These are phyloP conservation scores for Cladorrhinum sp. DNA, from an alignment of 2,329 filamentous ascomycete genomes.

Conservation along the genomic window DNA sequence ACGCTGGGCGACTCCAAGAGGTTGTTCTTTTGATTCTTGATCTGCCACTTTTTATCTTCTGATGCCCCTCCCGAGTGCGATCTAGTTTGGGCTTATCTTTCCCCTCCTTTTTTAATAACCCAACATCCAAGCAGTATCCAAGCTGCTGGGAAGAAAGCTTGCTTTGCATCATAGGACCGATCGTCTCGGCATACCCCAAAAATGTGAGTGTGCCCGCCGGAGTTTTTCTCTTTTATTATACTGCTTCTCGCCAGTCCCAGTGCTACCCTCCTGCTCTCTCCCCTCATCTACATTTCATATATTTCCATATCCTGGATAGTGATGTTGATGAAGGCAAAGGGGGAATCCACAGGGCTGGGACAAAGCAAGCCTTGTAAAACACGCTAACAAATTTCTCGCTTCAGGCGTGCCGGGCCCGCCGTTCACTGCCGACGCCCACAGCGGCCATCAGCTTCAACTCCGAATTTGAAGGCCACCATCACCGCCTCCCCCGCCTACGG, in stretches of 20 bases:
- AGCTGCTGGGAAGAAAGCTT: constrained; percentile 3
- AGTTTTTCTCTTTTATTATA: background rate
- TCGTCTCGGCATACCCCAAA: constrained; percentile 4
- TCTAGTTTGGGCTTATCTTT: constrained; percentile 6
- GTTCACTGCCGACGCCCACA: constrained; percentile 14
- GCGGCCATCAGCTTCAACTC: constrained; percentile 5
- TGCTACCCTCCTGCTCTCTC: background rate
- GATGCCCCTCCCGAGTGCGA: background rate
- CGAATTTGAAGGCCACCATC: constrained; percentile 1
- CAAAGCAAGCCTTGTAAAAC: constrained; percentile 9
- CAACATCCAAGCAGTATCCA: constrained; percentile 7
- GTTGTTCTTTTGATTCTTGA: constrained; percentile 10
- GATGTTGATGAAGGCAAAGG: constrained; percentile 12
- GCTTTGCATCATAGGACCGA: background rate
- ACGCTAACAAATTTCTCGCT: constrained; percentile 12
- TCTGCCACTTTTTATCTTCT: too few relatives aligned
- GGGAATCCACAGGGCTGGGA: constrained; percentile 9
- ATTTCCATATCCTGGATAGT: constrained; percentile 13
- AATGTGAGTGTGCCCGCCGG: constrained; percentile 1
- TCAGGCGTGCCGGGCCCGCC: constrained; percentile 12
- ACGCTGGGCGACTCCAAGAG: constrained; percentile 2
- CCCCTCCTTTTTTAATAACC: background rate
- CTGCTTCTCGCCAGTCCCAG: background rate
- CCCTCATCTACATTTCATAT: constrained; percentile 15
- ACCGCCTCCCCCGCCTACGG: constrained; percentile 1